Evolutionary conservation across 139 green algal genomes (phyloP).

Genomic region (Trebouxia sp.): DNA sequence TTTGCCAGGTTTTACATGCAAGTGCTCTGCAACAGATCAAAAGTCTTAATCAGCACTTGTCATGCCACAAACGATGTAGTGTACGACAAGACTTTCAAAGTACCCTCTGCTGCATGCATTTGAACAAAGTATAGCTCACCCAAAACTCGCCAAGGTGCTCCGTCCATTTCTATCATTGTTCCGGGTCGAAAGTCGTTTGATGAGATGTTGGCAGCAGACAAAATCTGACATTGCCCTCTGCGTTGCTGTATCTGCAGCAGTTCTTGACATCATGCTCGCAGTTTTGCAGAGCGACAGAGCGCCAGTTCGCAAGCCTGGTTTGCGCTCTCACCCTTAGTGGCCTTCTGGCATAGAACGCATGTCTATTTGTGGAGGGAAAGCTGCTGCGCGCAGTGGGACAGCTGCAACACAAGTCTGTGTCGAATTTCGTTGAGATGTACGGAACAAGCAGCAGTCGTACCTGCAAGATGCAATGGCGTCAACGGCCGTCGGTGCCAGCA

Average conservation of each 20-base stretch:
- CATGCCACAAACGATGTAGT: background rate
- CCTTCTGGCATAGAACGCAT: background rate
- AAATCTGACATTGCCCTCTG: background rate
- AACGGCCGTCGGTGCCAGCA: too few relatives aligned
- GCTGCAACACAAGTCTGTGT: too few relatives aligned
- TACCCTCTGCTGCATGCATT: background rate
- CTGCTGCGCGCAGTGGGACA: background rate
- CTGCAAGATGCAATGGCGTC: too few relatives aligned
- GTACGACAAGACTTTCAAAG: background rate
- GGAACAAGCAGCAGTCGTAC: too few relatives aligned
- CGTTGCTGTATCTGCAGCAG: conserved; percentile 3
- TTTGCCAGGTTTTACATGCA: conserved; percentile 99
- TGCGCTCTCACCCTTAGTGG: background rate
- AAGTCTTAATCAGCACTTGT: background rate
- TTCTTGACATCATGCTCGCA: too few relatives aligned
- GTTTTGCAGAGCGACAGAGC: too few relatives aligned
- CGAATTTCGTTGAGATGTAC: too few relatives aligned
- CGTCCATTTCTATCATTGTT: conserved; percentile 88
- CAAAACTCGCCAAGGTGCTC: conserved; percentile 72
- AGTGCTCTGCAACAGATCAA: conserved; percentile 82
- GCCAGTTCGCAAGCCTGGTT: too few relatives aligned
- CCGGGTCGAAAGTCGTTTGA: conserved; percentile 97
- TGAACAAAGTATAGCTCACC: conserved; percentile 42
- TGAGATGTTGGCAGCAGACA: conserved; percentile 47
- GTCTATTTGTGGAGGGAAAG: background rate